A percentile compares a stretch with the other conserved stretches of the same genome.
phyloP scores from a whole-genome alignment of 176 grass and related monocot species.

The Phyllostachys edulis region DNA sequence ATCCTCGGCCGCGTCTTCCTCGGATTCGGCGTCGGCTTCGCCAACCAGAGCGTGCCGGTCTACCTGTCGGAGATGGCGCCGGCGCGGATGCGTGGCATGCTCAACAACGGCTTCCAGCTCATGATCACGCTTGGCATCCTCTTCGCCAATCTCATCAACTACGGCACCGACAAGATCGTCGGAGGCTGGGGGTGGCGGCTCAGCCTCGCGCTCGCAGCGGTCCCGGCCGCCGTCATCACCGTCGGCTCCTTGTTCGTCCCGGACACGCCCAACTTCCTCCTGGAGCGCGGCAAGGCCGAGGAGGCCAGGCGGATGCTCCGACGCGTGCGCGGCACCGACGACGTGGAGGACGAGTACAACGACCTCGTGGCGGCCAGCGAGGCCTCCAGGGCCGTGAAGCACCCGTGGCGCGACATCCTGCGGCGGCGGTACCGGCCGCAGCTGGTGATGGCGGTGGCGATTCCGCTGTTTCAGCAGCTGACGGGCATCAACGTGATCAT shows the following conservation, averaged over 20 bases:
- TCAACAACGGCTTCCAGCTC: slow-evolving; percentile 50
- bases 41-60: slow-evolving; percentile 56
- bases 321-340: slow-evolving; percentile 3
- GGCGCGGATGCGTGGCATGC: slow-evolving; percentile 33
- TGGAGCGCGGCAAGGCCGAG: neutral
- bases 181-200: slow-evolving; percentile 4
- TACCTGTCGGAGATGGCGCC: slow-evolving; percentile 55
- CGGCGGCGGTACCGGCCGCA: neutral
- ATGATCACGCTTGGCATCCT: slow-evolving; percentile 35
- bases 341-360: slow-evolving; percentile 8
- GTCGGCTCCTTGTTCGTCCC: neutral
- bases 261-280: slow-evolving; percentile 13
- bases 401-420: slow-evolving; percentile 28
- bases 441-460: slow-evolving; percentile 30
- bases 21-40: slow-evolving; percentile 65
- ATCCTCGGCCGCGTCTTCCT: slow-evolving; percentile 79
- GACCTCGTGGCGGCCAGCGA: slow-evolving; percentile 21
- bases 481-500: slow-evolving; percentile 77
- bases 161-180: slow-evolving; percentile 17
- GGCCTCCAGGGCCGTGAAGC: neutral
- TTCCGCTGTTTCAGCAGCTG: slow-evolving; percentile 67
- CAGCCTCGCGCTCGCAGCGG: slow-evolving; percentile 27
- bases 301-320: slow-evolving; percentile 19
- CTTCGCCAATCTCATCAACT: slow-evolving; percentile 14
- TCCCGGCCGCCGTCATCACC: slow-evolving; percentile 12